Percentiles rank a stretch among this genome's conserved stretches.
Evolutionary conservation across 176 grass and related monocot genomes (phyloP).

Genomic region (Avena atlantica): DNA sequence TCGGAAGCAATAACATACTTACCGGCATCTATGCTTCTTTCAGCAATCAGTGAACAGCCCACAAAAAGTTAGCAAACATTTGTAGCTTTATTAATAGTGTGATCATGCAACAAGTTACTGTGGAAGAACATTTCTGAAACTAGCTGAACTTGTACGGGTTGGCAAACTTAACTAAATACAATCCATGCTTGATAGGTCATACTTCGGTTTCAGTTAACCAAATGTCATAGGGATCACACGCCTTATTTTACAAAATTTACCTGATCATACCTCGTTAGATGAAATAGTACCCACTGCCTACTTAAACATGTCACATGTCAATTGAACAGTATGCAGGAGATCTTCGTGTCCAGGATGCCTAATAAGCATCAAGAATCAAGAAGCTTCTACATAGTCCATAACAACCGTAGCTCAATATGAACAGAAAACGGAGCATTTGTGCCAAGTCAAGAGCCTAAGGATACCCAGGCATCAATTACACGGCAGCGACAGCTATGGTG

Average conservation of each 20-base stretch:
- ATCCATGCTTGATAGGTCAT: not conserved
- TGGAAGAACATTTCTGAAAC: not conserved
- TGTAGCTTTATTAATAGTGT: not conserved
- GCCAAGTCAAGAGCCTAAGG: not conserved
- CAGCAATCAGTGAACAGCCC: not conserved
- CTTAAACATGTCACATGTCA: not conserved
- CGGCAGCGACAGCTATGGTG: constrained; percentile 1
- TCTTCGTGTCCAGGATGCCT: not conserved
- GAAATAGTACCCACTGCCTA: not conserved
- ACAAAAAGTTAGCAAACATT: not conserved
- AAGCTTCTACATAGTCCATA: not conserved
- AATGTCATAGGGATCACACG: not conserved
- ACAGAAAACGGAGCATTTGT: not conserved
- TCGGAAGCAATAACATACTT: not conserved
- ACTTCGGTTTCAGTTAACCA: not conserved
- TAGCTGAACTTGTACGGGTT: not conserved
- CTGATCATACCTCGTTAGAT: not conserved
- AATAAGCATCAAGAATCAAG: not conserved
- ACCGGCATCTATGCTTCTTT: not conserved
- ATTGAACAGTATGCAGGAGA: not conserved
- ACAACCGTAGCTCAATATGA: not conserved
- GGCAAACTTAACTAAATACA: not conserved
- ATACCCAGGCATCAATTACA: constrained; percentile 19
- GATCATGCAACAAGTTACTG: not conserved
- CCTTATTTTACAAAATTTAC: not conserved